phyloP scores from a whole-genome alignment of 495 filamentous ascomycete species.

The Glarea lozoyensis region DNA sequence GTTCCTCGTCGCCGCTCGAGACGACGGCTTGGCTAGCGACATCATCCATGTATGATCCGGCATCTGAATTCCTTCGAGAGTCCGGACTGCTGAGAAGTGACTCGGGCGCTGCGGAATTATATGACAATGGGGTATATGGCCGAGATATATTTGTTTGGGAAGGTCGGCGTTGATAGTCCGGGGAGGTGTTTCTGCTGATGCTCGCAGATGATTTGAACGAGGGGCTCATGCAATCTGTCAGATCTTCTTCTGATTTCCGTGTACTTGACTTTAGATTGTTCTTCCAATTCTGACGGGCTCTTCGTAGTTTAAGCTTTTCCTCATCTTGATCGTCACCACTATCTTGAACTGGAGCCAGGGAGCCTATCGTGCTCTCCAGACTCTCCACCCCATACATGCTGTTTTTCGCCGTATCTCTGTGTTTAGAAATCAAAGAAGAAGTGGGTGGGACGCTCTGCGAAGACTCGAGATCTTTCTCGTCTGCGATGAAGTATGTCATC shows the following conservation, averaged over 20 bases:
- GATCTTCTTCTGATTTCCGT: slow-evolving; percentile 17
- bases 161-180: slow-evolving; percentile 22
- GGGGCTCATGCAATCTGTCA: slow-evolving; percentile 19
- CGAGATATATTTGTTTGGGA: slow-evolving; percentile 31
- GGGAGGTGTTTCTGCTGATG: slow-evolving; percentile 19
- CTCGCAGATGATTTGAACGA: slow-evolving; percentile 17
- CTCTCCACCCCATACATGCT: slow-evolving; percentile 58
- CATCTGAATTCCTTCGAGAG: slow-evolving; percentile 45
- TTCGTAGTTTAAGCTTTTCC: slow-evolving; percentile 22
- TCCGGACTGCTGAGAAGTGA: slow-evolving; percentile 33
- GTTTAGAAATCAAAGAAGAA: slow-evolving; percentile 15
- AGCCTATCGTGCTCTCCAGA: slow-evolving; percentile 43
- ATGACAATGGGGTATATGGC: slow-evolving; percentile 47
- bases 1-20: slow-evolving; percentile 38
- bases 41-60: slow-evolving; percentile 41
- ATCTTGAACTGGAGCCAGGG: slow-evolving; percentile 20
- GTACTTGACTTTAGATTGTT: slow-evolving; percentile 12
- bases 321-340: slow-evolving; percentile 27
- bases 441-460: slow-evolving; percentile 26
- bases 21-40: slow-evolving; percentile 36
- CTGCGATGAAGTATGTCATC: slow-evolving; percentile 48
- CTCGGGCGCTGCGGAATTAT: slow-evolving; percentile 37
- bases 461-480: slow-evolving; percentile 43
- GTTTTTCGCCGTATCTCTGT: slow-evolving; percentile 19
- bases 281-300: slow-evolving; percentile 22